Conservation (phyloP, 148 eudicot species). For the Camellia granthamiana region DNA sequence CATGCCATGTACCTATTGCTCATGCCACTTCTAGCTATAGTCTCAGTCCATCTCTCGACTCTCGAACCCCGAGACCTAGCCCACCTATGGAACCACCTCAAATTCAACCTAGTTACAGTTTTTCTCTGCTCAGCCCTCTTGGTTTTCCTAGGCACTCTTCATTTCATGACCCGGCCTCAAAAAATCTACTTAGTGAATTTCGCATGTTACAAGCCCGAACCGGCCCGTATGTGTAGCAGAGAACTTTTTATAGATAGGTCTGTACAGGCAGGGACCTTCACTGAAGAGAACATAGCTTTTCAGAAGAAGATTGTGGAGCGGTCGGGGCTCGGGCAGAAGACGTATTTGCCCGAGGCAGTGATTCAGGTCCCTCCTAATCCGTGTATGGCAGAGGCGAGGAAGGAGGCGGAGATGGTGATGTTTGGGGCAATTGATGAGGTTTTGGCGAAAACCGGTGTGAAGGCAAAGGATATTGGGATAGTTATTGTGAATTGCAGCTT, state of each 20-base stretch:
- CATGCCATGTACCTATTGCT: slow-evolving; percentile 45
- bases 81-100: slow-evolving; percentile 33
- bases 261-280: slow-evolving; percentile 1
- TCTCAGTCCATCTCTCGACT: slow-evolving; percentile 29
- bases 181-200: slow-evolving; percentile 42
- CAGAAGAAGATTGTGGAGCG: slow-evolving; percentile 36
- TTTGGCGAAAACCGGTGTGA: slow-evolving; percentile 36
- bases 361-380: slow-evolving; percentile 19
- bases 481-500: slow-evolving; percentile 34
- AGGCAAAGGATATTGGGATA: slow-evolving; percentile 40
- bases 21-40: slow-evolving; percentile 23
- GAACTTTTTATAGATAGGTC: slow-evolving; percentile 32
- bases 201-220: slow-evolving; percentile 41
- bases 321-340: slow-evolving; percentile 36
- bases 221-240: slow-evolving; percentile 27
- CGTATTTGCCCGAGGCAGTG: slow-evolving; percentile 29
- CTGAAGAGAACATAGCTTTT: slow-evolving; percentile 29
- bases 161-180: slow-evolving; percentile 47
- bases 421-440: slow-evolving; percentile 38
- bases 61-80: slow-evolving; percentile 19
- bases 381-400: slow-evolving; percentile 28
- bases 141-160: slow-evolving; percentile 39
- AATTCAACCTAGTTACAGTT: slow-evolving; percentile 39
- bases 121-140: slow-evolving; percentile 36
- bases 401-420: slow-evolving; percentile 41